Conservation (phyloP, 2,329 filamentous ascomycete species). For the Colletotrichum endophyticum region DNA sequence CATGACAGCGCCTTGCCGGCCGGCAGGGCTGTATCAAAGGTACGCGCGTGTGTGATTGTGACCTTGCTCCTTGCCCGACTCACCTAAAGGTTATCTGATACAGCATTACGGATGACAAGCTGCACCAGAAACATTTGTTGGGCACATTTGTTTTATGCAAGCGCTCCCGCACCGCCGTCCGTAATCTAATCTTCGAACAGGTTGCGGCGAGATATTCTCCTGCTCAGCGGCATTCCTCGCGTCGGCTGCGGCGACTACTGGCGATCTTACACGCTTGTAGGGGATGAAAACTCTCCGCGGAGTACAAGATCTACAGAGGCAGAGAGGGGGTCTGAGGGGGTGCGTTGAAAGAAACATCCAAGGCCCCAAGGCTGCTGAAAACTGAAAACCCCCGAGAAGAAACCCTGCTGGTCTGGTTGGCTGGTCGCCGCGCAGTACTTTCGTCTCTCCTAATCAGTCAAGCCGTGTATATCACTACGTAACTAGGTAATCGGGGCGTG, state of each 20-base stretch:
- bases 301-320: conserved; percentile 1
- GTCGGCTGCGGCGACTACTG: not conserved
- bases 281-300: not conserved
- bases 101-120: not conserved
- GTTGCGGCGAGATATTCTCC: not conserved
- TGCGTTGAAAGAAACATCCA: not conserved
- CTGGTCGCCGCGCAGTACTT: not conserved
- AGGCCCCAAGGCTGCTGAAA: not conserved
- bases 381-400: not conserved
- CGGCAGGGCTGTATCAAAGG: not conserved
- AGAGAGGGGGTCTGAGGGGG: not conserved
- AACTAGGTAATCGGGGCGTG: not conserved
- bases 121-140: not conserved
- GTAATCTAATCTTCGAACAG: not conserved
- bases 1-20: not conserved
- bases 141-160: not conserved
- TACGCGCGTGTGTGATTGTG: not conserved
- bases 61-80: not conserved
- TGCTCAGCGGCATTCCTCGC: not conserved
- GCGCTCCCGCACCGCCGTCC: not conserved
- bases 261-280: conserved; percentile 2
- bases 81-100: not conserved
- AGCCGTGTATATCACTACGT: not conserved
- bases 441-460: not conserved
- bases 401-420: not conserved